phyloP scores from a whole-genome alignment of 371 early-diverging fungal genomes.

The Mucor velutinosus region DNA sequence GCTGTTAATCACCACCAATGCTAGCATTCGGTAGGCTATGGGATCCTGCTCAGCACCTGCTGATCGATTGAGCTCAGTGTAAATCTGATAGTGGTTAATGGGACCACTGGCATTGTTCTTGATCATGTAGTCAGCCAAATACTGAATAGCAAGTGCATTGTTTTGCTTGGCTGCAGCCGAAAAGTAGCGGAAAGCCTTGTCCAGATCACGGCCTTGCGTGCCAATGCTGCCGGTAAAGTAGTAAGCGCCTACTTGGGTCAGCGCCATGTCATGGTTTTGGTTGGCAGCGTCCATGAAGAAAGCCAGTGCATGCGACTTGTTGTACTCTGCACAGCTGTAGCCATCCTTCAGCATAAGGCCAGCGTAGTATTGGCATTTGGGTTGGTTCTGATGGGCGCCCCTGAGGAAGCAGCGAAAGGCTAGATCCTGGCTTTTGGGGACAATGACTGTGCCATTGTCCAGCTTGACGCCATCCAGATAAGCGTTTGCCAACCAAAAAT shows the following conservation, averaged over 20 bases:
- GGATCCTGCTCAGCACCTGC: conserved; percentile 12
- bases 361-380: conserved; percentile 3
- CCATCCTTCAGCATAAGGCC: conserved; percentile 21
- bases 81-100: conserved; percentile 10
- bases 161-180: conserved; percentile 18
- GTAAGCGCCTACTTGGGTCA: conserved; percentile 22
- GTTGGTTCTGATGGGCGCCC: conserved; percentile 3
- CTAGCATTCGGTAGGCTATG: conserved; percentile 22
- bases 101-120: neutral
- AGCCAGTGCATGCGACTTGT: conserved; percentile 6
- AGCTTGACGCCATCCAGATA: conserved; percentile 16
- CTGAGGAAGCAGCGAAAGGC: conserved; percentile 15
- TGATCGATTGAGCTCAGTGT: conserved; percentile 6
- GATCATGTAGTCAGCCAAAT: conserved; percentile 26
- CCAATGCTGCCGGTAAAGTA: conserved; percentile 12
- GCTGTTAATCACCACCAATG: conserved; percentile 5
- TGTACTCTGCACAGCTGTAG: neutral
- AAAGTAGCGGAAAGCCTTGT: conserved; percentile 20
- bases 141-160: conserved; percentile 18
- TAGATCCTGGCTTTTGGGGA: neutral
- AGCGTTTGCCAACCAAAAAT: conserved; percentile 18
- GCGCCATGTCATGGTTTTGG: conserved; percentile 5
- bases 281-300: conserved; percentile 19
- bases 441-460: conserved; percentile 1
- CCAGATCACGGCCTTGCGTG: neutral